phyloP scores from a whole-genome alignment of 2,329 filamentous ascomycete genomes.

The Cadophora luteo-olivacea region DNA sequence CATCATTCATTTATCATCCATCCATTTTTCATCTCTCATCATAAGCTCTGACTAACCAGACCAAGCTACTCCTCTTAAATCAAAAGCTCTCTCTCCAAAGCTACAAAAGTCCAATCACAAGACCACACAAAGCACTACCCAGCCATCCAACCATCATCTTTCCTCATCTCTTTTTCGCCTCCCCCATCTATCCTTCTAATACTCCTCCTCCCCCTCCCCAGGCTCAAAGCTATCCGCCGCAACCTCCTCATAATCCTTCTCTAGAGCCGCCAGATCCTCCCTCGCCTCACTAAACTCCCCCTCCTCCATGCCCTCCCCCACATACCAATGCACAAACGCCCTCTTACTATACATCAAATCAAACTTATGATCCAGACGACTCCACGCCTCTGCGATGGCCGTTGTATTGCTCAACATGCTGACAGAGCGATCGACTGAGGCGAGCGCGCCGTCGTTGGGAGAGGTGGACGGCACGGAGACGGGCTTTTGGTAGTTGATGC shows the following conservation, averaged over 20 bases:
- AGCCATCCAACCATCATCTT: too few relatives aligned
- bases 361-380: conserved; percentile 69
- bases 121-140: too few relatives aligned
- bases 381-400: conserved; percentile 70
- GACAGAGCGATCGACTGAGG: conserved; percentile 59
- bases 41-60: too few relatives aligned
- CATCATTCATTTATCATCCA: too few relatives aligned
- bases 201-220: conserved; percentile 51
- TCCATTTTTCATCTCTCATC: too few relatives aligned
- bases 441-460: conserved; percentile 53
- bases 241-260: conserved; percentile 71
- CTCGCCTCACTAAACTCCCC: conserved; percentile 71
- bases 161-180: too few relatives aligned
- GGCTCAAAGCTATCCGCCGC: conserved; percentile 59
- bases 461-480: conserved; percentile 53
- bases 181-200: background rate
- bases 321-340: conserved; percentile 75
- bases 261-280: conserved; percentile 69
- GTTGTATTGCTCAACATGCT: conserved; percentile 73
- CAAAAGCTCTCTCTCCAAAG: too few relatives aligned
- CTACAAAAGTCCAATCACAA: too few relatives aligned
- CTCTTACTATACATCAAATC: conserved; percentile 75
- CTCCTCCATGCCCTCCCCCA: conserved; percentile 74
- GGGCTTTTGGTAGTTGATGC: conserved; percentile 70
- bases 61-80: too few relatives aligned